A percentile compares a stretch with the other conserved stretches of the same genome.
Conservation (phyloP, 176 grass and related monocot species). For the Carex cristatella region DNA sequence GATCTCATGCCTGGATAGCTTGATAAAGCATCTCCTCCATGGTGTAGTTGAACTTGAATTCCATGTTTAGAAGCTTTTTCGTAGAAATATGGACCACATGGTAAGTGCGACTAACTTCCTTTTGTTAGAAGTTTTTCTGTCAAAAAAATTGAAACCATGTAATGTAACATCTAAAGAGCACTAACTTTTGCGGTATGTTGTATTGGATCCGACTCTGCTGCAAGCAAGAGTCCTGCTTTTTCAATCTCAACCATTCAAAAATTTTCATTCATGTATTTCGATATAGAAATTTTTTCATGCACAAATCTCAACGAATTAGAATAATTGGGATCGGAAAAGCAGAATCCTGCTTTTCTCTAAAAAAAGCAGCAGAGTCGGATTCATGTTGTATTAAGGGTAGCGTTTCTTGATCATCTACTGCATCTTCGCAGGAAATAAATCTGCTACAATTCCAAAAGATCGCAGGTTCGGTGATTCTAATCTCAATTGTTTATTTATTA, state of each 20-base stretch:
- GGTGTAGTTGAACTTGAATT: constrained; percentile 65
- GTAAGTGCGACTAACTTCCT: background rate
- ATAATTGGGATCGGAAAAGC: too few species aligned
- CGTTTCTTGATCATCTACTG: background rate
- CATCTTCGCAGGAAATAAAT: too few species aligned
- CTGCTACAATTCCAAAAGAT: too few species aligned
- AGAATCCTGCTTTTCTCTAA: too few species aligned
- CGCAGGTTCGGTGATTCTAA: too few species aligned
- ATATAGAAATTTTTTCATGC: too few species aligned
- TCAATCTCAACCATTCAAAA: too few species aligned
- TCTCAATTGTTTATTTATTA: too few species aligned
- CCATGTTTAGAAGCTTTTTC: constrained; percentile 60
- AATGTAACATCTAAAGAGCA: background rate
- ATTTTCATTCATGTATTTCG: too few species aligned
- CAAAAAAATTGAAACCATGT: background rate
- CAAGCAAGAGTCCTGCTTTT: too few species aligned
- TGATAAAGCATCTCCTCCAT: constrained; percentile 75
- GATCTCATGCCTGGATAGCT: background rate
- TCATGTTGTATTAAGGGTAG: constrained; percentile 17
- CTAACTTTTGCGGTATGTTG: constrained; percentile 35
- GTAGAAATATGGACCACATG: constrained; percentile 41
- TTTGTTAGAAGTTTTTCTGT: background rate
- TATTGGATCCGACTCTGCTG: constrained; percentile 19
- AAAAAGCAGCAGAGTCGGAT: too few species aligned
- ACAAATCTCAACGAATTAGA: too few species aligned